Evolutionary conservation across 192 early-diverging fungal species (phyloP).

Genomic region (Backusella luteola): DNA sequence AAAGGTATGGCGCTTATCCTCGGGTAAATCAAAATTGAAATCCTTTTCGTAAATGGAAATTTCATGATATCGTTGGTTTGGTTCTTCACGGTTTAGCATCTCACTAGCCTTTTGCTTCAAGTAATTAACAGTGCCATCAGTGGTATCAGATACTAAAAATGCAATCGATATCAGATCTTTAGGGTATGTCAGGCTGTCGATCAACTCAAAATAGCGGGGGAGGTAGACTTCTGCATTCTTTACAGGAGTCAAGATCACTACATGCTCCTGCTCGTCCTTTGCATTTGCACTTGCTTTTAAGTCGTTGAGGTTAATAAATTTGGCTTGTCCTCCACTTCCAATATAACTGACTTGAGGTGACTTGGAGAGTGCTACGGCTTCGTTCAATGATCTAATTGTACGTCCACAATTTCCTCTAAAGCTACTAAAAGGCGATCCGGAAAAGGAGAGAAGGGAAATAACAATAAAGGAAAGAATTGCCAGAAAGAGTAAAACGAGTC

Average conservation of each 20-base stretch:
- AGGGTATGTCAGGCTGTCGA: slow-evolving; percentile 51
- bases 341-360: not conserved
- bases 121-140: slow-evolving; percentile 47
- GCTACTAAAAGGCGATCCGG: not conserved
- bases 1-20: slow-evolving; percentile 50
- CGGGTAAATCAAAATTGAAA: slow-evolving; percentile 51
- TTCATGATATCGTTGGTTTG: slow-evolving; percentile 42
- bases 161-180: slow-evolving; percentile 49
- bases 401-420: not conserved
- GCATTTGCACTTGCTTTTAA: slow-evolving; percentile 23
- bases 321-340: slow-evolving; percentile 7
- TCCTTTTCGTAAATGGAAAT: slow-evolving; percentile 57
- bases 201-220: slow-evolving; percentile 52
- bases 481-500: slow-evolving; percentile 2
- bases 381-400: slow-evolving; percentile 11
- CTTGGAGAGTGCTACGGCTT: slow-evolving; percentile 11
- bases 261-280: slow-evolving; percentile 27
- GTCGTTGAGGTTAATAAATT: slow-evolving; percentile 28
- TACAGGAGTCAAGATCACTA: slow-evolving; percentile 55
- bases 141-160: slow-evolving; percentile 59
- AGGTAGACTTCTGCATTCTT: slow-evolving; percentile 57
- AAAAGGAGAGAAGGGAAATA: slow-evolving; percentile 14
- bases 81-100: slow-evolving; percentile 7
- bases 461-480: slow-evolving; percentile 10
- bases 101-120: slow-evolving; percentile 34